Evolutionary conservation across 139 green algal species (phyloP).

Genomic region (Chlorella vulgaris): DNA sequence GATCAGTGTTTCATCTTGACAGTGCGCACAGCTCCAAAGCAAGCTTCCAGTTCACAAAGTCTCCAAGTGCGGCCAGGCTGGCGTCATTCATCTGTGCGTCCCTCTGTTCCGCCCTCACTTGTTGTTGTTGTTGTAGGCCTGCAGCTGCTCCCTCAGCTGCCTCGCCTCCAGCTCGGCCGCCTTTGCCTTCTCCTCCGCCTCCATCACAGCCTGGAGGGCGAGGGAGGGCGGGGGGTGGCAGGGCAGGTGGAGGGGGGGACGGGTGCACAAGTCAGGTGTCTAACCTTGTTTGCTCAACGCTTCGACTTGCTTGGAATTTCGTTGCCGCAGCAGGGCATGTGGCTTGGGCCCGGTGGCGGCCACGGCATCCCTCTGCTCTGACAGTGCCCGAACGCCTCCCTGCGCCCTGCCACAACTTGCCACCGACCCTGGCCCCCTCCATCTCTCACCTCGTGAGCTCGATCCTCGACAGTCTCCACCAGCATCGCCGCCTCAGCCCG

Average conservation of each 20-base stretch:
- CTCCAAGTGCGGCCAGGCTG: background rate
- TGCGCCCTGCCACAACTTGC: background rate
- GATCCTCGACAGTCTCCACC: conserved; percentile 48
- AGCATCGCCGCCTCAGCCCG: conserved; percentile 46
- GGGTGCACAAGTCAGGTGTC: background rate
- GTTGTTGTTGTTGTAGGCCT: background rate
- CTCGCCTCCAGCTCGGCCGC: conserved; percentile 1
- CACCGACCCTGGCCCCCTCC: background rate
- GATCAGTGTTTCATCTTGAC: too few relatives aligned
- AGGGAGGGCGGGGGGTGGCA: background rate
- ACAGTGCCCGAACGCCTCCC: background rate
- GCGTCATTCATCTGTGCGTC: background rate
- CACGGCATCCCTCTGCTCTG: too few relatives aligned
- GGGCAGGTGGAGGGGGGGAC: background rate
- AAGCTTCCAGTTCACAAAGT: too few relatives aligned
- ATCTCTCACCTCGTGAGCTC: conserved; percentile 19
- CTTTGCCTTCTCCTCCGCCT: conserved; percentile 28
- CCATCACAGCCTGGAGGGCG: conserved; percentile 3
- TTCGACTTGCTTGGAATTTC: too few relatives aligned
- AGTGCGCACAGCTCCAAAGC: too few relatives aligned
- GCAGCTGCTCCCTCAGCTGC: conserved; percentile 20
- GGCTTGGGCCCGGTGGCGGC: too few relatives aligned
- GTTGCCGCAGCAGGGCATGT: too few relatives aligned
- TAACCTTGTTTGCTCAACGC: too few relatives aligned
- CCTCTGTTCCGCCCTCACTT: too few relatives aligned